Evolutionary conservation across 768 basidiomycete species (phyloP).

Genomic region (Butyriboletus loyo): DNA sequence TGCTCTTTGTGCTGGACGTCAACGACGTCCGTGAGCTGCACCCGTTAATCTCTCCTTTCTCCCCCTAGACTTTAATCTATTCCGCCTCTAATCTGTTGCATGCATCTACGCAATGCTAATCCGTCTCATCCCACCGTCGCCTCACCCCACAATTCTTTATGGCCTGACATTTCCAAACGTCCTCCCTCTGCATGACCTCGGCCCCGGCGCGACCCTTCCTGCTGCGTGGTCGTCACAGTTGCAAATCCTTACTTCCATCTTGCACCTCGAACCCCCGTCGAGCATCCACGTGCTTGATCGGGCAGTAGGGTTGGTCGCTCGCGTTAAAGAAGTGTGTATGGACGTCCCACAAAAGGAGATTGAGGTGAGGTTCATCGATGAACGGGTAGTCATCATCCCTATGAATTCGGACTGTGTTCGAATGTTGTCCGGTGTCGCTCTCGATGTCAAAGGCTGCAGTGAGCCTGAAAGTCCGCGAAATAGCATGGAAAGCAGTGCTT

Average conservation of each 20-base stretch:
- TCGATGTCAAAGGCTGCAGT: constrained; percentile 48
- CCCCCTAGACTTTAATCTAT: constrained; percentile 25
- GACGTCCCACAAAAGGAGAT: constrained; percentile 49
- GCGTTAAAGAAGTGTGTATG: constrained; percentile 60
- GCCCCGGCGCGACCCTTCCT: constrained; percentile 36
- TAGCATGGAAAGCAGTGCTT: constrained; percentile 32
- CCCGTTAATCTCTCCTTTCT: constrained; percentile 3
- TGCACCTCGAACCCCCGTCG: constrained; percentile 51
- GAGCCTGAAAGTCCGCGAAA: constrained; percentile 32
- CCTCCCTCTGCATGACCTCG: constrained; percentile 37
- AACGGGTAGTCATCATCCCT: constrained; percentile 47
- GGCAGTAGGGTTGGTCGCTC: constrained; percentile 51
- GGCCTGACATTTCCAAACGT: constrained; percentile 47
- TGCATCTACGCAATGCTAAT: constrained; percentile 48
- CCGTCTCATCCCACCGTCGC: constrained; percentile 44
- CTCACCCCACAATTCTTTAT: constrained; percentile 57
- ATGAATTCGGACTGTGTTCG: constrained; percentile 40
- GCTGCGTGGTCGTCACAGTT: constrained; percentile 54
- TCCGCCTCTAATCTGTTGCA: constrained; percentile 20
- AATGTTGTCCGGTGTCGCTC: constrained; percentile 48
- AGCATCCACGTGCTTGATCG: constrained; percentile 59
- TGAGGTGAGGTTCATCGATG: constrained; percentile 57
- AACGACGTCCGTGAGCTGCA: constrained; percentile 20
- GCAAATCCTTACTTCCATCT: constrained; percentile 43
- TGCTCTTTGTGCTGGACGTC: constrained; percentile 30